Base-by-base conservation (phyloP, 257 asterid species). In the Rauvolfia tetraphylla region DNA sequence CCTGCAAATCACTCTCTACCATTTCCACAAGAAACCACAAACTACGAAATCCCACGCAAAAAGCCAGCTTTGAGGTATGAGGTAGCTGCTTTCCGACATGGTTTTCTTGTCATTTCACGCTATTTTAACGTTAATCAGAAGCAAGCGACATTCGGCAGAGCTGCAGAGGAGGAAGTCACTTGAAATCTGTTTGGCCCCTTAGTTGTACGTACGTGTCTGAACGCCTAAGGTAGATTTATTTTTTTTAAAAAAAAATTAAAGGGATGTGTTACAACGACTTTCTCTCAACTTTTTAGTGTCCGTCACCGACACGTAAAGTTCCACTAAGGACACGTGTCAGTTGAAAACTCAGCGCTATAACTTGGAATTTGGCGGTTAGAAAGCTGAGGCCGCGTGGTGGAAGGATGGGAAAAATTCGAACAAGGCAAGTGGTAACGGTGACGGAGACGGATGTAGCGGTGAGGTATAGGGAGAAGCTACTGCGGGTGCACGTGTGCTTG, bases 241-340 rank as follows among this genome's bases (percentile, higher is more conserved):
- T n/a, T n/a, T n/a, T n/a, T n/a, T n/a, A n/a, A n/a, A n/a, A n/a
- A n/a, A n/a, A n/a, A n/a, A n/a, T n/a, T n/a, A n/a, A n/a, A n/a
- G n/a, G n/a, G n/a, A n/a, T n/a, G n/a, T n/a, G n/a, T n/a, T n/a
- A n/a, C n/a, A n/a, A 18, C 23, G 14, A 13, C 36, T 46, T 67
- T 67, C 27, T 53, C 17, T 27, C 62, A 15, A 7, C 41, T 76
- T 54, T 54, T 42, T 17, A 67, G 27, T 68, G 31, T 46, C n/a
- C 22, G 17, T 57, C 2, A 41, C 70, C 15, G 82, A 74, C 79
- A 79, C 65, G 79, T 56, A 73, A 67, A 53, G 66, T 17, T 75
- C 69, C 10, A 46, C 63, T 44, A 42, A 77, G 36, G 72, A 67
- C 79, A 53, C 82, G 79, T 74, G 82, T 41, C 13, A 1, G 36